Base-by-base conservation (phyloP, 1,284 basidiomycete genomes). In the Ganoderma meredithae region DNA sequence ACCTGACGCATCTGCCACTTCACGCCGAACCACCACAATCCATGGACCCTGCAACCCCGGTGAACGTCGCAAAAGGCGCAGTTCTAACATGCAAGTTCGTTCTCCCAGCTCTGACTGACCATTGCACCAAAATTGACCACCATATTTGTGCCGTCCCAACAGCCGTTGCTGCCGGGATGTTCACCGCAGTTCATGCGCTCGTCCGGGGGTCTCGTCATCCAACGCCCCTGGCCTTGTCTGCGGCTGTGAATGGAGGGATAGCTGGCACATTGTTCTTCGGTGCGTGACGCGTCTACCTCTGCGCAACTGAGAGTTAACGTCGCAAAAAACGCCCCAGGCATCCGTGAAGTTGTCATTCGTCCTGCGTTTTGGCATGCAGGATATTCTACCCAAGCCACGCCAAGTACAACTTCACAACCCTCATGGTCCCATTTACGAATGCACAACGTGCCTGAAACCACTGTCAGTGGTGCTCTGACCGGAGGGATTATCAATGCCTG, bases 41-140 rank as follows among this genome's bases (percentile, higher is more conserved):
- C 49, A 81, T 81, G 79, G 76, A 80, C 56, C 77, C 77, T 44
- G 81, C 83, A 52, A 82, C 86, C 64, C 79, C 85, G 47, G 77
- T 82, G 56, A 85, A 83, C 31, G 82, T 92, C 59, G 81, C 85
- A 33, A 81, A 84, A 67, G 88, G 88, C 65, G 86, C 89, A 53
- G 73, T 85, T 69, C 78, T 84, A 80, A 88, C 89, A 90, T 92
- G 91, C 90, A 85, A 90, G 91, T 91, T 86, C 87, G 87, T 91
- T 86, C 81, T 82, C 76, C 69, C 63, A 40, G 41, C 62, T 49
- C 47, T 56, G 44, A 27, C 62, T 55, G 33, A n/a, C 59, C 66
- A 65, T 60, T 66, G 69, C 74, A 69, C 47, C 65, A 71, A 62
- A 33, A 62, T 75, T 82, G 64, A 80, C 73, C 60, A 67, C 41